Base-by-base conservation (phyloP, 2,329 filamentous ascomycete species). In the Fusarium brevicatenulatum region DNA sequence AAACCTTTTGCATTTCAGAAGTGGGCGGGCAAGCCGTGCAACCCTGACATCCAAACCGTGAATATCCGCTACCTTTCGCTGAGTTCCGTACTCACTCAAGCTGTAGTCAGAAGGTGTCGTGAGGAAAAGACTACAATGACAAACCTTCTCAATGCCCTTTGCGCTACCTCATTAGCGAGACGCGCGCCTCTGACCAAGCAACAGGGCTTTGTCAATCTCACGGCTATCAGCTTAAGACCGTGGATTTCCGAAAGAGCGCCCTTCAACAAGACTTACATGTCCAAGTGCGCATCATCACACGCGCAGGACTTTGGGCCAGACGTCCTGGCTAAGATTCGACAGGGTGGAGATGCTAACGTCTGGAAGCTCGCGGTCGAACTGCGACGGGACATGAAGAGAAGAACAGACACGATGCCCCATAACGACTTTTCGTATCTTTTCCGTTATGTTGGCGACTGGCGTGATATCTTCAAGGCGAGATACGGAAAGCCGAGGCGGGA, bases 101-200 rank as follows among this genome's bases (percentile, higher is more conserved):
- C 44, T 21, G 0, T 47, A 30, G 44, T 47, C 2, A 5, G 1
- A 4, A 47, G 19, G 1, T 47, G 44, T 47, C 44, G 9, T 0
- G 25, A 30, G 13, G 25, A 47, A 47, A 21, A 21, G 0, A 47
- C 44, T 21, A 47, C 44, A 30, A 2, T 47, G 25, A 30, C 44
- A 13, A 47, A 47, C 4, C 44, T 47, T 47, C 44, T 47, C 12
- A 47, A 47, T 47, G 25, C 25, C 3, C 25, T 47, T 16, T 47
- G 44, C 25, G 44, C 44, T 30, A 11, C 25, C 19, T 47, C 44
- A 2, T 30, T 47, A 0, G 44, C 44, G 25, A 30, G 25, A 11
- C 44, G 44, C 7, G 44, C 6, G 25, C 25, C 25, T 12, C 9
- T 30, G 1, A 5, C 44, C 19, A 2, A 47, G 44, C 25, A 2